Base-by-base conservation (phyloP, 306 rosid species). In the Citrullus amarus region DNA sequence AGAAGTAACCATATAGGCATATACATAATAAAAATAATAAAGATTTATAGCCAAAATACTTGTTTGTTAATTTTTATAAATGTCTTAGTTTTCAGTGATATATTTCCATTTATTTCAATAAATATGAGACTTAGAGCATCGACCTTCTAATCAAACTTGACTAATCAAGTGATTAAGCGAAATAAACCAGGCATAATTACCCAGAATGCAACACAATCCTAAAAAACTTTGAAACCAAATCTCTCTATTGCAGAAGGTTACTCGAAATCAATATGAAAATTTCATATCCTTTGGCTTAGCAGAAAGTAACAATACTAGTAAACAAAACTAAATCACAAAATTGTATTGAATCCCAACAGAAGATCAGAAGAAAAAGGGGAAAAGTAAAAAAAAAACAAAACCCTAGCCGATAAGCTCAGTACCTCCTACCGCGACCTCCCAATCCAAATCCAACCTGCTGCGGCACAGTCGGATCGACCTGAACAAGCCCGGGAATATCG, bases 381-480 rank as follows among this genome's bases (percentile, higher is more conserved):
- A 32, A 32, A 32, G 28, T 25, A 25, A 25, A 25, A 36, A 18
- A 36, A 9, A 32, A 65, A 15, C 12, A 67, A 67, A 68, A 43
- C 18, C 34, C 51, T 16, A 43, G 4, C 18, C 22, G 8, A 3
- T 61, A 12, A 61, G 53, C 34, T 65, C 62, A 86, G 77, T 46
- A 87, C 88, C 93, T 89, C 82, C 91, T 77, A 5, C 77, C 80
- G 65, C 84, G 67, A 13, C 57, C 93, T 3, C 86, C 88, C 16
- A 90, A 86, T 0, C 86, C 90, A 53, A 80, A 86, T 0, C 86
- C 84, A 0, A 77, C 0, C 28, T 56, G 76, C 22, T 60, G 76
- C n/a, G 83, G 44, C 63, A 87, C 62, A 0, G 73, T 56, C 0
- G 70, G 79, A 43, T 76, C 79, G 60, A 76, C 79, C 50, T 17